These are phyloP conservation scores for Phaseolus coccineus DNA, from an alignment of 331 rosid genomes.

Conservation along the genomic window DNA sequence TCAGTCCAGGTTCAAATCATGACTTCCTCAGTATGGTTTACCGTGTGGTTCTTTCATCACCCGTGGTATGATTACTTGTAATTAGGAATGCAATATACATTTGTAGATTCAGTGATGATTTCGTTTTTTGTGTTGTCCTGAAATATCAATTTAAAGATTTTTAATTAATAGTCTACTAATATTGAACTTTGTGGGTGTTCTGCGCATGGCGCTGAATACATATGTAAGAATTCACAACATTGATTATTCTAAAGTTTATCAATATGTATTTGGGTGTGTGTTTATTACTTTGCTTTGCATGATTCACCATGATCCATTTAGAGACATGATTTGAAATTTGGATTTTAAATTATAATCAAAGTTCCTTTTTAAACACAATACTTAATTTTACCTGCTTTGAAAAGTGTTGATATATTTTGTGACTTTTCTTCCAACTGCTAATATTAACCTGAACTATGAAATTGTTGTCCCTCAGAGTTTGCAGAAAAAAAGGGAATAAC, in stretches of 20 bases:
- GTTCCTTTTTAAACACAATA: not conserved
- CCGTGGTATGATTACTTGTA: slow-evolving; percentile 71
- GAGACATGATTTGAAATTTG: not conserved
- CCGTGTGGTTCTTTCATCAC: slow-evolving; percentile 91
- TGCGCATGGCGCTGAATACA: slow-evolving; percentile 8
- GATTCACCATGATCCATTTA: not conserved
- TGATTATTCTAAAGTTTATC: not conserved
- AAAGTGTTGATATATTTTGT: not conserved
- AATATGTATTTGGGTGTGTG: not conserved
- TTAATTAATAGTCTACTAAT: not conserved
- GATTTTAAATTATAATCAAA: not conserved
- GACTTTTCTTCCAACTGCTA: not conserved
- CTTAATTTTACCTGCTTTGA: not conserved
- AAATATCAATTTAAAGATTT: slow-evolving; percentile 20
- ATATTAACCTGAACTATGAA: not conserved
- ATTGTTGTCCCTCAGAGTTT: slow-evolving; percentile 2
- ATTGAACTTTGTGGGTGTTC: slow-evolving; percentile 6
- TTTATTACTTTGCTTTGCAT: slow-evolving; percentile 22
- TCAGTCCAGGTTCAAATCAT: slow-evolving; percentile 86
- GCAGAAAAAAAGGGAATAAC: not conserved
- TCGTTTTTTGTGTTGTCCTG: slow-evolving; percentile 24
- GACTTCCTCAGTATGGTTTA: slow-evolving; percentile 74
- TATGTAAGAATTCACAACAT: not conserved
- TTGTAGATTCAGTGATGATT: slow-evolving; percentile 28
- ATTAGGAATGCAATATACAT: slow-evolving; percentile 5